These are phyloP conservation scores for Rostrohypoxylon terebratum DNA, from an alignment of 495 filamentous ascomycete genomes.

Conservation along the genomic window DNA sequence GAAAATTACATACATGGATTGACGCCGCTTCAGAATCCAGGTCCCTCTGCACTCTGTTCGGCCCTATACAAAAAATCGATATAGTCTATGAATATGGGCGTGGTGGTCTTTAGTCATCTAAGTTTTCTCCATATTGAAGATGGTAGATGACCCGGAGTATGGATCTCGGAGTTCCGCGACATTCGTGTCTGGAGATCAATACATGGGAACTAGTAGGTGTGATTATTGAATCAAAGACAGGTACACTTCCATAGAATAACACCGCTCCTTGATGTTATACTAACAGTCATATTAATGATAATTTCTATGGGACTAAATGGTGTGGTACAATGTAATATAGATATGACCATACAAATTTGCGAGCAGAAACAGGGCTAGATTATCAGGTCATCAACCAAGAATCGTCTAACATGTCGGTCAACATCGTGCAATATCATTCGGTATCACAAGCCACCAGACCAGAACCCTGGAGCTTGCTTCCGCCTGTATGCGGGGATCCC, in stretches of 20 bases:
- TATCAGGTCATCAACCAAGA: background rate
- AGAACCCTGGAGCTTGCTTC: background rate
- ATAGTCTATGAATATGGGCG: background rate
- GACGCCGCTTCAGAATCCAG: background rate
- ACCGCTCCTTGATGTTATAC: background rate
- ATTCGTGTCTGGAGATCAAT: background rate
- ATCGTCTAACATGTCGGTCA: slow-evolving; percentile 3
- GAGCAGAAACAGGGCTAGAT: background rate
- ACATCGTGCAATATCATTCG: background rate
- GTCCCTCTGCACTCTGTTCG: background rate
- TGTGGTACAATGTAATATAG: background rate
- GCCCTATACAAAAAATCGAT: background rate
- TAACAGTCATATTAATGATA: background rate
- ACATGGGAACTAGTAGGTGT: background rate
- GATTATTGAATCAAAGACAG: background rate
- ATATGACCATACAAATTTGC: background rate
- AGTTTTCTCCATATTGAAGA: background rate
- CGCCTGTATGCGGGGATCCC: background rate
- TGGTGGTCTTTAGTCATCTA: background rate
- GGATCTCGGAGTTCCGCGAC: slow-evolving; percentile 1
- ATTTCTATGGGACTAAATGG: background rate
- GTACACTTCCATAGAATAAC: background rate
- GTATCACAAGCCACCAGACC: background rate
- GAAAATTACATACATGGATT: background rate
- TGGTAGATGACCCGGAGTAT: background rate